Conservation (phyloP, 345 rosid genomes). For the Eucalyptus curtisii region DNA sequence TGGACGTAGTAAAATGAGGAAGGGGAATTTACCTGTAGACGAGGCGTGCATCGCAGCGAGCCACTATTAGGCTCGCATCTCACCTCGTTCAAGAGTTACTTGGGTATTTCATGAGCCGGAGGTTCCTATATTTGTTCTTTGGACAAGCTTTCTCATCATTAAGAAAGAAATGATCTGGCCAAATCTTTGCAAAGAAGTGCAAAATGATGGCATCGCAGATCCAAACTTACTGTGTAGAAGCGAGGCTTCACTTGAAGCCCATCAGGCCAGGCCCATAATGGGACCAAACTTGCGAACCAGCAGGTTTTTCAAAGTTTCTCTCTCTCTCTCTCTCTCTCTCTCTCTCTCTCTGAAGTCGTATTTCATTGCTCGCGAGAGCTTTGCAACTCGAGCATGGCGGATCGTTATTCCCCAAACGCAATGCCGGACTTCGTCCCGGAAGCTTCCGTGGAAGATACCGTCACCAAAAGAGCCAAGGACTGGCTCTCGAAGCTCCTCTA, state of each 20-base stretch:
- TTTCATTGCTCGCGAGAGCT: not conserved
- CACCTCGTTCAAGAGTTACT: not conserved
- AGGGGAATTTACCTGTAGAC: not conserved
- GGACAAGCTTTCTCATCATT: not conserved
- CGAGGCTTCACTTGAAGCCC: not conserved
- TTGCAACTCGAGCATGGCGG: slow-evolving; percentile 1
- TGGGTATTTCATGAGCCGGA: not conserved
- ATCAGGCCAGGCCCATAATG: not conserved
- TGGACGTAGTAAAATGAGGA: not conserved
- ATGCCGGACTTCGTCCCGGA: slow-evolving; percentile 4
- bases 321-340: not conserved
- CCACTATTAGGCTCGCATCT: not conserved
- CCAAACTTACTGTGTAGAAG: not conserved
- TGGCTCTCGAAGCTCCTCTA: not conserved
- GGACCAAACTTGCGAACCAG: not conserved
- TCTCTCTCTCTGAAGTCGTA: not conserved
- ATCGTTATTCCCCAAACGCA: slow-evolving; percentile 27
- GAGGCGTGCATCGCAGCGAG: not conserved
- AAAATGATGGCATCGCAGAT: not conserved
- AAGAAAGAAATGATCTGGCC: not conserved
- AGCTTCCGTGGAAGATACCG: not conserved
- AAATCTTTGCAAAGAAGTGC: not conserved
- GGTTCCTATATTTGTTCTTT: not conserved
- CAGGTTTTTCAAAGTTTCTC: not conserved
- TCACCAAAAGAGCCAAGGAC: not conserved